phyloP scores from a whole-genome alignment of 495 filamentous ascomycete species.

The Penicillium simplicissimum region DNA sequence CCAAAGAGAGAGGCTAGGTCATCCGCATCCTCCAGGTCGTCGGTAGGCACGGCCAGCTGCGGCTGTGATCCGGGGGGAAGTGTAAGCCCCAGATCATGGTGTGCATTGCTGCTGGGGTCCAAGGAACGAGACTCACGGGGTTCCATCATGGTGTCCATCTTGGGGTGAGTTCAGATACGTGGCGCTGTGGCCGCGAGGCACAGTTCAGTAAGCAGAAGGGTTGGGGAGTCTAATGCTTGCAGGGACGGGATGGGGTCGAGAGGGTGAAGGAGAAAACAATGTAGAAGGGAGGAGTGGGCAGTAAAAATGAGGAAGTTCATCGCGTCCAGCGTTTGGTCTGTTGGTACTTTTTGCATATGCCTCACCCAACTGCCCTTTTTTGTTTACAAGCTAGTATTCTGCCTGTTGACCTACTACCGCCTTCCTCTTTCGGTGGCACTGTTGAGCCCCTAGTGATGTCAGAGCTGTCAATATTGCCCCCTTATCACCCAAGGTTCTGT shows the following conservation, averaged over 20 bases:
- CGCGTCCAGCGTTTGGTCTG: not conserved
- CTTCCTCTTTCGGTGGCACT: not conserved
- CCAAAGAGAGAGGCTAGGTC: conserved; percentile 2
- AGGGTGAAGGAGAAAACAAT: not conserved
- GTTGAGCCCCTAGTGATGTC: too few relatives aligned
- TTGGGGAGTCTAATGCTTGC: not conserved
- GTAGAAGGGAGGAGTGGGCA: not conserved
- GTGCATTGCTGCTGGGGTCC: conserved; percentile 1
- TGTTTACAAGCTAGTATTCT: not conserved
- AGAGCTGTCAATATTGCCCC: not conserved
- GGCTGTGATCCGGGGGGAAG: conserved; percentile 19
- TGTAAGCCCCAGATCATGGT: conserved; percentile 20
- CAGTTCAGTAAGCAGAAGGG: not conserved
- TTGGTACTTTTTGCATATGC: not conserved
- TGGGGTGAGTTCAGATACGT: not conserved
- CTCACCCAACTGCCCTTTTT: not conserved
- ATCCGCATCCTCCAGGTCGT: not conserved
- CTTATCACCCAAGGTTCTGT: too few relatives aligned
- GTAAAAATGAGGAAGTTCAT: not conserved
- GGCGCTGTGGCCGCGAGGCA: not conserved
- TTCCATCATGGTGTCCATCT: conserved; percentile 10
- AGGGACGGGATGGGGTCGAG: not conserved
- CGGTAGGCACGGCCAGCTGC: not conserved
- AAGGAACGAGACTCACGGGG: conserved; percentile 13
- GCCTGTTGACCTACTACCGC: not conserved